Evolutionary conservation across 2,329 filamentous ascomycete species (phyloP).

Genomic region (Fusarium sp.): DNA sequence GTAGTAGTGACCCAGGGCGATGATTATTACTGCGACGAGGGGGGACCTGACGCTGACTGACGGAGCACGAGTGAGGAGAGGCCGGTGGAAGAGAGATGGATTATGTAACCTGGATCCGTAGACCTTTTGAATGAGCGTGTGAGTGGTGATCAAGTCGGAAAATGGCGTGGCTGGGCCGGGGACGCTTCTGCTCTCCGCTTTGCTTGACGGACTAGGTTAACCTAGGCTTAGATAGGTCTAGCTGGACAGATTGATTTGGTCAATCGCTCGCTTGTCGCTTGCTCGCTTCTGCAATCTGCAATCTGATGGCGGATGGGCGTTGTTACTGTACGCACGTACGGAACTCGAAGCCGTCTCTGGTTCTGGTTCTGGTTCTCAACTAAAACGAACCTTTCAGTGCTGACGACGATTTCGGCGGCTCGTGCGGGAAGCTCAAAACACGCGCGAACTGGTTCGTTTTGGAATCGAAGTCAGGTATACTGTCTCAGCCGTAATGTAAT

Average conservation of each 20-base stretch:
- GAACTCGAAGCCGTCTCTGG: constrained; percentile 23
- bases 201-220: constrained; percentile 22
- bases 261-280: constrained; percentile 30
- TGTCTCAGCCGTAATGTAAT: constrained; percentile 11
- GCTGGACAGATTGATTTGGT: neutral
- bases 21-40: constrained; percentile 47
- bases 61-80: constrained; percentile 40
- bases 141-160: constrained; percentile 39
- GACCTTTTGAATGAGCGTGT: constrained; percentile 30
- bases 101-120: constrained; percentile 45
- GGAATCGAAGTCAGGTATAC: constrained; percentile 1
- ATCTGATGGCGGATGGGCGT: constrained; percentile 11
- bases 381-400: constrained; percentile 13
- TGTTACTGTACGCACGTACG: constrained; percentile 25
- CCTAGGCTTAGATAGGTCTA: constrained; percentile 4
- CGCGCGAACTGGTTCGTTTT: constrained; percentile 1
- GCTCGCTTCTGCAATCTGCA: constrained; percentile 17
- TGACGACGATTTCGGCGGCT: constrained; percentile 17
- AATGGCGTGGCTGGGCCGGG: constrained; percentile 47
- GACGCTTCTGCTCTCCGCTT: constrained; percentile 33
- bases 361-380: constrained; percentile 2
- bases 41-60: constrained; percentile 43
- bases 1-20: constrained; percentile 43
- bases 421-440: constrained; percentile 1
- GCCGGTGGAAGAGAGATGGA: constrained; percentile 40